Conservation (phyloP, 1,284 basidiomycete species). For the Schizophyllum amplum region DNA sequence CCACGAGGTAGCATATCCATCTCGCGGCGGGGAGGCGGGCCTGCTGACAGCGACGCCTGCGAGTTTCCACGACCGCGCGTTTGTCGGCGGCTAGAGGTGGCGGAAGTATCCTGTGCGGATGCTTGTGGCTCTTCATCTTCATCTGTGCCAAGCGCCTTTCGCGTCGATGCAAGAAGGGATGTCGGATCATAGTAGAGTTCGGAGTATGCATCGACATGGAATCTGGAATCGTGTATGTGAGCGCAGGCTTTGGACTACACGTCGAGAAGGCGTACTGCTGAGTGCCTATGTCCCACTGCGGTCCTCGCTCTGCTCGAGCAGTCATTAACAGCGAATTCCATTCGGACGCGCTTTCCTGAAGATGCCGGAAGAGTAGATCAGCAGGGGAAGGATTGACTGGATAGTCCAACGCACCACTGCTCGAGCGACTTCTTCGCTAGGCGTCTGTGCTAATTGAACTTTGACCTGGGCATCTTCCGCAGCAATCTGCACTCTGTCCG, state of each 20-base stretch:
- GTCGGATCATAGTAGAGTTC: conserved; percentile 61
- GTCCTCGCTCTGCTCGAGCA: conserved; percentile 70
- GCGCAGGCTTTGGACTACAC: neutral
- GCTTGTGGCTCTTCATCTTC: conserved; percentile 22
- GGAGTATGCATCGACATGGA: conserved; percentile 56
- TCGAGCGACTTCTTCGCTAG: conserved; percentile 57
- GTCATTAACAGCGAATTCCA: conserved; percentile 76
- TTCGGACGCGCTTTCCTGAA: conserved; percentile 70
- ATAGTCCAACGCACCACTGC: conserved; percentile 19
- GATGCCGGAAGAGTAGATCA: conserved; percentile 4
- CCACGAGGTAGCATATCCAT: conserved; percentile 26
- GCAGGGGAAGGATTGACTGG: neutral
- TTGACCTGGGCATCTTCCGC: conserved; percentile 42
- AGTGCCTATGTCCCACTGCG: conserved; percentile 79
- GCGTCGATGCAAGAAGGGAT: conserved; percentile 33
- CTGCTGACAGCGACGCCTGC: conserved; percentile 26
- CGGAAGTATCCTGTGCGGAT: conserved; percentile 10
- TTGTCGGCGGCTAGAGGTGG: conserved; percentile 18
- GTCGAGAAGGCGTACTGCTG: conserved; percentile 48
- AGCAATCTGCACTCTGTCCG: conserved; percentile 44
- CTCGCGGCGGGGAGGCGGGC: conserved; percentile 17
- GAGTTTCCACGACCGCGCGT: conserved; percentile 14
- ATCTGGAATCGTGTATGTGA: conserved; percentile 30
- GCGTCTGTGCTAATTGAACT: conserved; percentile 53
- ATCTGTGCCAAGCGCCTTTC: conserved; percentile 33